These are phyloP conservation scores for Lentinus tigrinus DNA, from an alignment of 768 basidiomycete genomes.

Conservation along the genomic window DNA sequence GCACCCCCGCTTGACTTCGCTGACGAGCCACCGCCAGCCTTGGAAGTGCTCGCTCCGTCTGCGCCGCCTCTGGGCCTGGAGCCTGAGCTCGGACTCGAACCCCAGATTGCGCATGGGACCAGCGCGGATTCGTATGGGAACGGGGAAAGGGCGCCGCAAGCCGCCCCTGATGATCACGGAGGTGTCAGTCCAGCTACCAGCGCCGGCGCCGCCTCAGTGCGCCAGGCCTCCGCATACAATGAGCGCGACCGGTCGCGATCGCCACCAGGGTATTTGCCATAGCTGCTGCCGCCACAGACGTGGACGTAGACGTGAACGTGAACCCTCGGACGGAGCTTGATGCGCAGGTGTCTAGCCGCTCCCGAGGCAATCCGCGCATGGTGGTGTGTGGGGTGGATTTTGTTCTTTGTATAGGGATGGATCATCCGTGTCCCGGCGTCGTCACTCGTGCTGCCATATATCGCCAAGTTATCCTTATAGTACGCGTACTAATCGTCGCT, in stretches of 20 bases:
- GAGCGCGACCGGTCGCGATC: not conserved
- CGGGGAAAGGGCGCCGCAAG: constrained; percentile 2
- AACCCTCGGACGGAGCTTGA: not conserved
- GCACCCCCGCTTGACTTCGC: constrained; percentile 11
- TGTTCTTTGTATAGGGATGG: too few species aligned
- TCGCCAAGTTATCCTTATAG: too few species aligned
- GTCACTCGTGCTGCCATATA: too few species aligned
- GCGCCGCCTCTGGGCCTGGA: constrained; percentile 3
- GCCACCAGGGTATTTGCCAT: constrained; percentile 16
- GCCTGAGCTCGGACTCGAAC: too few species aligned
- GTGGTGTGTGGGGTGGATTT: too few species aligned
- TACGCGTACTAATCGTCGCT: too few species aligned
- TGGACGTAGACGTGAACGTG: not conserved
- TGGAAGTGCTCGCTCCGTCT: constrained; percentile 5
- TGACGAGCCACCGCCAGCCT: not conserved
- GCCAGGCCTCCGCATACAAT: not conserved
- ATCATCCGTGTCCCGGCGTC: too few species aligned
- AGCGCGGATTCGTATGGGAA: not conserved
- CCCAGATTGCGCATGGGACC: not conserved
- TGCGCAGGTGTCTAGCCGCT: too few species aligned
- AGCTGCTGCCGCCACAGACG: not conserved
- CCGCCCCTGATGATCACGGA: constrained; percentile 4
- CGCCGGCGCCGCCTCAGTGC: not conserved
- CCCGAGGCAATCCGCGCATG: too few species aligned
- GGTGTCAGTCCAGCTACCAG: not conserved